Conservation (phyloP, 2,329 filamentous ascomycete species). For the Dactylonectria macrodidyma region DNA sequence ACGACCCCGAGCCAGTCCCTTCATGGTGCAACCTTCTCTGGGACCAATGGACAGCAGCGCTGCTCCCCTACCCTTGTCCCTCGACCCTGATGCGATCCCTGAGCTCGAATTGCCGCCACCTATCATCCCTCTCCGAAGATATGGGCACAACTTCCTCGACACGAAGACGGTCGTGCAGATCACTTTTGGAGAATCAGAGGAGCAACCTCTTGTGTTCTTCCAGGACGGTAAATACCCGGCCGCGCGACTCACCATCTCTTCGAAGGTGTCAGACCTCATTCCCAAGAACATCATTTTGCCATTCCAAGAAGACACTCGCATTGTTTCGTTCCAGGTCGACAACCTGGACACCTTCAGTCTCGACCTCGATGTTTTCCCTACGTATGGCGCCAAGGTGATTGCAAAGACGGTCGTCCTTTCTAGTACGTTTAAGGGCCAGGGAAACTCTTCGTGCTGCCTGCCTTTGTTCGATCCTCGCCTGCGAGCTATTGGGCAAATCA, state of each 20-base stretch:
- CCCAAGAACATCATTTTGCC: slow-evolving; percentile 96
- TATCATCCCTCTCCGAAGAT: slow-evolving; percentile 93
- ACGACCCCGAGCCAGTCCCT: slow-evolving; percentile 59
- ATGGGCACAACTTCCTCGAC: slow-evolving; percentile 98
- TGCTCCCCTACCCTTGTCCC: slow-evolving; percentile 72
- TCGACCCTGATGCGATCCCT: slow-evolving; percentile 91
- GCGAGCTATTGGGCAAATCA: slow-evolving; percentile 92
- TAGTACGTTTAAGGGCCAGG: slow-evolving; percentile 83
- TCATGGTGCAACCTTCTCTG: slow-evolving; percentile 60
- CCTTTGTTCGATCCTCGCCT: slow-evolving; percentile 94
- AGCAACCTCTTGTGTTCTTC: slow-evolving; percentile 92
- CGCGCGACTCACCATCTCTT: slow-evolving; percentile 94
- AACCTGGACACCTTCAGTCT: slow-evolving; percentile 93
- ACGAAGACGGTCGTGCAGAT: slow-evolving; percentile 97
- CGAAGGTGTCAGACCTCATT: slow-evolving; percentile 95
- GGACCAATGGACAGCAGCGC: slow-evolving; percentile 63
- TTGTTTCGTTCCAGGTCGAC: slow-evolving; percentile 96
- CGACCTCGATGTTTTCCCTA: slow-evolving; percentile 97
- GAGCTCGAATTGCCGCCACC: slow-evolving; percentile 93
- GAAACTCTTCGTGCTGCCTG: slow-evolving; percentile 85
- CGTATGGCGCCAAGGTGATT: slow-evolving; percentile 97
- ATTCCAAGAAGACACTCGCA: slow-evolving; percentile 94
- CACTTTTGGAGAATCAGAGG: slow-evolving; percentile 83
- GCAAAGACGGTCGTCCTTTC: slow-evolving; percentile 95
- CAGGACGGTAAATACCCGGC: slow-evolving; percentile 97